These are phyloP conservation scores for Talaromyces ruber DNA, from an alignment of 495 filamentous ascomycete species.

Conservation along the genomic window DNA sequence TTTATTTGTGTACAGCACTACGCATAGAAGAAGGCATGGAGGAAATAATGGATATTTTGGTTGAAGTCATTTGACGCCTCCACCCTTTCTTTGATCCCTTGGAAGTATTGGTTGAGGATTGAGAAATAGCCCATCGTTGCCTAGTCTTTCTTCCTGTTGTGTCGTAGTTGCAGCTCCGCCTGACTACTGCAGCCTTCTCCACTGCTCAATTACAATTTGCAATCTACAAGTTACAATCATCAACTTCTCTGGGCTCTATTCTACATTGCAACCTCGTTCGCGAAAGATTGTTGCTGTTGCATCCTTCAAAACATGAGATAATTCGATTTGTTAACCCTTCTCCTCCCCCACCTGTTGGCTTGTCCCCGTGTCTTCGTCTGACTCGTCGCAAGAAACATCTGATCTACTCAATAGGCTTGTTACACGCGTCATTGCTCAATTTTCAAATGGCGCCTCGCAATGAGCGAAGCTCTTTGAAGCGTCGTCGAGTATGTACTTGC, in stretches of 20 bases:
- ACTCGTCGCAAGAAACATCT: background rate
- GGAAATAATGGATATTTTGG: background rate
- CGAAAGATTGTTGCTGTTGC: background rate
- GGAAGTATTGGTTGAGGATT: background rate
- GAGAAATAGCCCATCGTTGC: background rate
- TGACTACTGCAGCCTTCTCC: background rate
- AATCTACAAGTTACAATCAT: background rate
- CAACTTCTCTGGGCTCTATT: background rate
- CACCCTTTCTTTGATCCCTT: background rate
- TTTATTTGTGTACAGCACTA: background rate
- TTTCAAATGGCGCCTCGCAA: conserved; percentile 34
- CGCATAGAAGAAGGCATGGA: background rate
- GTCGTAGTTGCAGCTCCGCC: background rate
- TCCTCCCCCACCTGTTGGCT: background rate
- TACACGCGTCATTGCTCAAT: background rate
- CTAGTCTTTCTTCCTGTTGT: background rate
- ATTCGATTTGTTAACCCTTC: background rate
- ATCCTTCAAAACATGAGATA: background rate
- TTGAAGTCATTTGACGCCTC: background rate
- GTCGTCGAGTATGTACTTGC: conserved; percentile 30
- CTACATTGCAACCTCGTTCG: background rate
- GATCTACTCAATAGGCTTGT: background rate
- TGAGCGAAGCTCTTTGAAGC: conserved; percentile 48
- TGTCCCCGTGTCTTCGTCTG: background rate
- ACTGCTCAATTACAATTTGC: background rate